phyloP scores from a whole-genome alignment of 768 basidiomycete species.

The Pisolithus albus region DNA sequence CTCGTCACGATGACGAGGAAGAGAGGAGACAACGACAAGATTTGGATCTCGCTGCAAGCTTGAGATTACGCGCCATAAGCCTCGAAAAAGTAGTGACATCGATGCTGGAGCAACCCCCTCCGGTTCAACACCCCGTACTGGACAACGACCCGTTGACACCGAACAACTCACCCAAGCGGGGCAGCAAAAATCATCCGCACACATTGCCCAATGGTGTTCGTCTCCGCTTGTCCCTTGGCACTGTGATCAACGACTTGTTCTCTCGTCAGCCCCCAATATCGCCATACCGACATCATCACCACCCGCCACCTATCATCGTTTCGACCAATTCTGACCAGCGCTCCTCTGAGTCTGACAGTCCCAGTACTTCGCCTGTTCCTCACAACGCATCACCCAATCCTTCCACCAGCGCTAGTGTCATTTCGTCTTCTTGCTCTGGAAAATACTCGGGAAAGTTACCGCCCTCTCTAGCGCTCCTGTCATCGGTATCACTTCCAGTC shows the following conservation, averaged over 20 bases:
- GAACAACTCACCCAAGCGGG: slow-evolving; percentile 43
- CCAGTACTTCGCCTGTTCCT: slow-evolving; percentile 17
- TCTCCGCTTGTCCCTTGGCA: slow-evolving; percentile 65
- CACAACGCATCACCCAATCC: slow-evolving; percentile 20
- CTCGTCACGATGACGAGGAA: slow-evolving; percentile 54
- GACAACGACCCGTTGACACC: slow-evolving; percentile 49
- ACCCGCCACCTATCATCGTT: slow-evolving; percentile 30
- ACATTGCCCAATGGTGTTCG: slow-evolving; percentile 76
- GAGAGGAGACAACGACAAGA: slow-evolving; percentile 52
- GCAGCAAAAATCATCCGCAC: slow-evolving; percentile 39
- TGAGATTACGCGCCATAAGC: slow-evolving; percentile 70
- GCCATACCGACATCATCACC: slow-evolving; percentile 28
- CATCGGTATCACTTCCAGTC: slow-evolving; percentile 20
- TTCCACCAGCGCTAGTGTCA: slow-evolving; percentile 13
- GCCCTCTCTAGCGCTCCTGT: slow-evolving; percentile 24
- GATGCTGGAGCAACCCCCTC: slow-evolving; percentile 77
- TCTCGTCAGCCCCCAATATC: slow-evolving; percentile 54
- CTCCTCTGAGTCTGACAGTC: slow-evolving; percentile 18
- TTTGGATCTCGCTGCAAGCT: slow-evolving; percentile 50
- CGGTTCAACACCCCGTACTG: slow-evolving; percentile 43
- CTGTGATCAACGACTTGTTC: slow-evolving; percentile 78
- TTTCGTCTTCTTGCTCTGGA: slow-evolving; percentile 9
- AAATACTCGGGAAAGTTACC: slow-evolving; percentile 16
- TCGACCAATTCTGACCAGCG: slow-evolving; percentile 20
- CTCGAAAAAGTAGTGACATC: slow-evolving; percentile 76